Percentiles rank a stretch among this genome's conserved stretches.
phyloP scores from a whole-genome alignment of 2,329 filamentous ascomycete genomes.

The Camillea tinctor region DNA sequence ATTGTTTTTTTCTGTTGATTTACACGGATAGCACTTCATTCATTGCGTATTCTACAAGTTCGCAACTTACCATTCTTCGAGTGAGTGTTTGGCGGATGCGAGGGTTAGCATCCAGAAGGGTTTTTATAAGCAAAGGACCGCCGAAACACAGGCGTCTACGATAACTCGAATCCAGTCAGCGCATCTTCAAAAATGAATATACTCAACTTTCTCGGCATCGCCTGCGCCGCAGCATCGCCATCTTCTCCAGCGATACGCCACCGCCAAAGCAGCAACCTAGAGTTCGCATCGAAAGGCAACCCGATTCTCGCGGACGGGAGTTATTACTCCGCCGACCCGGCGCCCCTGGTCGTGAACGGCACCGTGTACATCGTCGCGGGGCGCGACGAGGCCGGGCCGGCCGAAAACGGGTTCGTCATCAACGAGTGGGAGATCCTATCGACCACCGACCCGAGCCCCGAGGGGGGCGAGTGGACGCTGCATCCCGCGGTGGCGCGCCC shows the following conservation, averaged over 20 bases:
- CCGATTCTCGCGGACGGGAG: slow-evolving; percentile 38
- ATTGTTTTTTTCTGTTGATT: no score
- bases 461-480: slow-evolving; percentile 34
- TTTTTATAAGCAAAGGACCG: no score
- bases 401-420: slow-evolving; percentile 35
- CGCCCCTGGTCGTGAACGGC: slow-evolving; percentile 36
- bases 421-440: slow-evolving; percentile 38
- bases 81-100: no score
- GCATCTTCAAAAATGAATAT: no score
- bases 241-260: not conserved
- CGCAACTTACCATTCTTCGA: no score
- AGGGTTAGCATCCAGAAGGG: no score
- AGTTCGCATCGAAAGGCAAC: slow-evolving; percentile 33
- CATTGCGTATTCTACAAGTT: no score
- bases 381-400: slow-evolving; percentile 32
- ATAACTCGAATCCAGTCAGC: no score
- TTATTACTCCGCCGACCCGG: slow-evolving; percentile 39
- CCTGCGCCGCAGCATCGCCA: not conserved
- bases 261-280: slow-evolving; percentile 6
- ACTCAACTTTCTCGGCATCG: not conserved
- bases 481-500: slow-evolving; percentile 32
- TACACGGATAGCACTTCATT: no score
- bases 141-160: no score
- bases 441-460: slow-evolving; percentile 28
- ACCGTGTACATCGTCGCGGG: slow-evolving; percentile 38